Base-by-base conservation (phyloP, 2,329 filamentous ascomycete species). In the Penicillium sp. region DNA sequence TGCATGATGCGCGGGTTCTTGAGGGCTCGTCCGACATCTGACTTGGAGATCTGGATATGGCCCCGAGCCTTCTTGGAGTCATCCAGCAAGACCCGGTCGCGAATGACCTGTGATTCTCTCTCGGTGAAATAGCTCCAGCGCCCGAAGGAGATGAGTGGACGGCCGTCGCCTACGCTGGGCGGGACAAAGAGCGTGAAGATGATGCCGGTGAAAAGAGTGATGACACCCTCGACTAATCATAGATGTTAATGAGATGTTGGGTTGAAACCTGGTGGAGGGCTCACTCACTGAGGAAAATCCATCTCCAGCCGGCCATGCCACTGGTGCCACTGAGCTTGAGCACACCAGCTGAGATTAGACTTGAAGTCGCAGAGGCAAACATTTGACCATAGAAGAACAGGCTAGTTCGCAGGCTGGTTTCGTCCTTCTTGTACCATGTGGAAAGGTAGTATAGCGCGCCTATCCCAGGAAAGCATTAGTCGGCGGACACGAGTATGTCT, bases 331-430 rank as follows among this genome's bases (percentile, higher is more conserved):
- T 68, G 71, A 85, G 77, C 52, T 80, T 78, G 23, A 85, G 71
- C 33, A 75, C 62, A 1, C 74, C 74, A 12, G 70, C 73, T 0
- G 71, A 73, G 33, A 76, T 74, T 12, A 76, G 57, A 49, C 68
- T 71, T 0, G 67, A 67, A 1, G 73, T 76, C 0, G 77, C 79
- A 18, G 75, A 73, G 5, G 80, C 81, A 15, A 82, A 73, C 64
- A 82, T 77, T 61, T 82, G 82, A 11, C 82, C 82, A 53, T 84
- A 81, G 69, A 80, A 84, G 67, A 84, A 84, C 31, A 83, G 64
- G 64, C 79, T 80, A 47, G 82, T 76, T 8, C 81, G 75, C 56
- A 82, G 79, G 52, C 78, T 79, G 0, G 78, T 79, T 63, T 84
- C 82, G 2, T 73, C 71, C 2, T 75, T 75, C 0, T 79, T 82